A percentile compares a stretch with the other conserved stretches of the same genome.
These are phyloP conservation scores for Rhododendron ferrugineum DNA, from an alignment of 148 eudicot genomes.

Conservation along the genomic window DNA sequence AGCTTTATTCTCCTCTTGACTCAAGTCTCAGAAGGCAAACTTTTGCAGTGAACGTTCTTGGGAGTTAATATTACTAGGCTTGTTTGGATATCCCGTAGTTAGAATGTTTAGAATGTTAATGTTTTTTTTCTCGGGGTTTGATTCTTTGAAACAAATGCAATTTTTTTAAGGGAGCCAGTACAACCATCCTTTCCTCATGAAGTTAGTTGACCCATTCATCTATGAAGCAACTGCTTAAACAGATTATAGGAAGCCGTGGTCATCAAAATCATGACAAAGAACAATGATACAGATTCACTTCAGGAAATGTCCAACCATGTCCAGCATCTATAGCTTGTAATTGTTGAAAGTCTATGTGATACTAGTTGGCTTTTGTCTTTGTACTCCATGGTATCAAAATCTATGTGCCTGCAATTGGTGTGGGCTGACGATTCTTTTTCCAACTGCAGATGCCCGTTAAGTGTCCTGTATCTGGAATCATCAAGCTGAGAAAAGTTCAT, in stretches of 20 bases:
- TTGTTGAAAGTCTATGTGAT: neutral
- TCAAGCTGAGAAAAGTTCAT: slow-evolving; percentile 59
- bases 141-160: neutral
- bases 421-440: neutral
- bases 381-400: neutral
- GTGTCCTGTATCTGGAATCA: slow-evolving; percentile 67
- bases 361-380: neutral
- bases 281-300: neutral
- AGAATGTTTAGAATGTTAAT: neutral
- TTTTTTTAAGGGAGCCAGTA: neutral
- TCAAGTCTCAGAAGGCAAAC: neutral
- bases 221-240: neutral
- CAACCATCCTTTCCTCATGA: neutral
- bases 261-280: neutral
- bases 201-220: neutral
- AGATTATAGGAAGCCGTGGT: neutral
- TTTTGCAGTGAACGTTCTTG: neutral
- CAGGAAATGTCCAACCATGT: neutral
- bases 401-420: neutral
- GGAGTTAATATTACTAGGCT: slow-evolving; percentile 1
- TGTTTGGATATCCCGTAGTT: neutral
- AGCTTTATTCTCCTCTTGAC: slow-evolving; percentile 4
- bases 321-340: neutral
- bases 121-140: neutral
- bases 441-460: slow-evolving; percentile 63